Percentiles rank a stretch among this genome's conserved stretches.
phyloP scores from a whole-genome alignment of 768 basidiomycete genomes.

The Russula foetens region DNA sequence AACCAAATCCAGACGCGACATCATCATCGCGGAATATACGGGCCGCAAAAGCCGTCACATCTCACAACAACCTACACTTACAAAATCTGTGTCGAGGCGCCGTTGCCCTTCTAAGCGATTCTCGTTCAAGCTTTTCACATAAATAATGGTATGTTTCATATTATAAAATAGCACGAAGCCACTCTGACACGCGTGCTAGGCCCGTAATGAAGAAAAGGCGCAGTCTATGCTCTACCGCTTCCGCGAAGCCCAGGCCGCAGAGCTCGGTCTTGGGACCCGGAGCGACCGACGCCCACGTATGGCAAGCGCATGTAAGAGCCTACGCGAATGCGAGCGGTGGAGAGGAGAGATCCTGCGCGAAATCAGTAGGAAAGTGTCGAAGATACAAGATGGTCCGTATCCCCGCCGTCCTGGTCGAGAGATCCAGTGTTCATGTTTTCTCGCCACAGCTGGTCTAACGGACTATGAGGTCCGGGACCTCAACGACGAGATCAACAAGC shows the following conservation, averaged over 20 bases:
- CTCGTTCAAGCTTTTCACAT: neutral
- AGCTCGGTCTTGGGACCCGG: slow-evolving; percentile 85
- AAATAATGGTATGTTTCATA: slow-evolving; percentile 1
- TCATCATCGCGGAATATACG: too few species aligned
- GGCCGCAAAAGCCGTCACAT: too few species aligned
- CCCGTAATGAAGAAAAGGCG: slow-evolving; percentile 97
- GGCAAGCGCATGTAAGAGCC: slow-evolving; percentile 85
- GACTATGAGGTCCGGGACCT: slow-evolving; percentile 95
- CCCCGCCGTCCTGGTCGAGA: neutral
- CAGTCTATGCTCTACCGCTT: slow-evolving; percentile 95
- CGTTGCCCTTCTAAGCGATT: too few species aligned
- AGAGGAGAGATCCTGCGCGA: slow-evolving; percentile 91
- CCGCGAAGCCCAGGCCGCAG: slow-evolving; percentile 92
- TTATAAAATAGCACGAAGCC: neutral
- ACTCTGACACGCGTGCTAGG: slow-evolving; percentile 35
- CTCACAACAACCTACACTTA: too few species aligned
- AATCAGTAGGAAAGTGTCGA: slow-evolving; percentile 93
- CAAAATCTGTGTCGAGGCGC: too few species aligned
- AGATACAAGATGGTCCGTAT: slow-evolving; percentile 86
- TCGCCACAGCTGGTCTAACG: slow-evolving; percentile 65
- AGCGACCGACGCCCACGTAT: slow-evolving; percentile 83
- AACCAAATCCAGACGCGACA: too few species aligned
- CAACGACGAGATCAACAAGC: slow-evolving; percentile 96
- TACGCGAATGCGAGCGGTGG: slow-evolving; percentile 93
- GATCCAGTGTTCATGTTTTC: neutral